Conservation (phyloP, 2,329 filamentous ascomycete genomes). For the Chalara sp. region DNA sequence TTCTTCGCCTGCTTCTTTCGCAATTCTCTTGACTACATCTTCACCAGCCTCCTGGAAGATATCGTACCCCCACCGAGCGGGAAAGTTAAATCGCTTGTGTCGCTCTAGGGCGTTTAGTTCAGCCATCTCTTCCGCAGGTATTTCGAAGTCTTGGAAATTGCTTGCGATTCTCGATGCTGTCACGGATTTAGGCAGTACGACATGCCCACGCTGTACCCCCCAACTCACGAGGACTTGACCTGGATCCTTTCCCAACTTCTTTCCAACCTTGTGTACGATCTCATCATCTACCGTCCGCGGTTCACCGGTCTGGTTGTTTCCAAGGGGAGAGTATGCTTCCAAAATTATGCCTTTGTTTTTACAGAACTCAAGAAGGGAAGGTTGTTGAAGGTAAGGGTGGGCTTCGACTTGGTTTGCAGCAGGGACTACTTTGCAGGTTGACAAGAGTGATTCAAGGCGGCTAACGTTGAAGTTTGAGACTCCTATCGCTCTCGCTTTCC, state of each 20-base stretch:
- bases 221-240: constrained; percentile 48
- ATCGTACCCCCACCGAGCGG: constrained; percentile 33
- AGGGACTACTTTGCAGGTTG: constrained; percentile 38
- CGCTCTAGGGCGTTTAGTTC: constrained; percentile 33
- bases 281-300: constrained; percentile 40
- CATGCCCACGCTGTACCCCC: constrained; percentile 45
- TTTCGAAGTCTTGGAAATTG: constrained; percentile 35
- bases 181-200: constrained; percentile 48
- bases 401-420: constrained; percentile 55
- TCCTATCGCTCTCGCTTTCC: constrained; percentile 46
- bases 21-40: constrained; percentile 30
- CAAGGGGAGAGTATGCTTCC: constrained; percentile 49
- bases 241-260: constrained; percentile 42
- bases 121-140: constrained; percentile 31
- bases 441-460: constrained; percentile 29
- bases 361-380: constrained; percentile 43
- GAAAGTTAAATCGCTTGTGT: constrained; percentile 37
- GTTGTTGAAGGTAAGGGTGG: constrained; percentile 50
- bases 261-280: constrained; percentile 44
- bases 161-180: constrained; percentile 42
- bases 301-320: constrained; percentile 43
- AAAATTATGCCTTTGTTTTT: constrained; percentile 42
- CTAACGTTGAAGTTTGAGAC: constrained; percentile 31
- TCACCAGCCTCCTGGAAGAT: constrained; percentile 36
- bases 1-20: constrained; percentile 18